Evolutionary conservation across 1,284 basidiomycete species (phyloP).

Genomic region (Volvariella surrecta): DNA sequence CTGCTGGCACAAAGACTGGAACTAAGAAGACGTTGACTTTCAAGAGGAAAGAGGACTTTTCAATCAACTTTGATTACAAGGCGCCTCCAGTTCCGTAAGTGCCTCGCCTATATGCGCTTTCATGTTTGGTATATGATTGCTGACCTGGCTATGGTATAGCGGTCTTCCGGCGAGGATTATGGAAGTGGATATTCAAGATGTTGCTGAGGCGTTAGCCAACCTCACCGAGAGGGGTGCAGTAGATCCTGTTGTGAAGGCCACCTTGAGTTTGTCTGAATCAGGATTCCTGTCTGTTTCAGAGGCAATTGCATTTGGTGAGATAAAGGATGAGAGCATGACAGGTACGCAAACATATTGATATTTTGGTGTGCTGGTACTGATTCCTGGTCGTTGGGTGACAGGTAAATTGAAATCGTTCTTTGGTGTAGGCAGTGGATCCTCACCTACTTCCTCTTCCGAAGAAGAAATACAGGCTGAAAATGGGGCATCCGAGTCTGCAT

Average conservation of each 20-base stretch:
- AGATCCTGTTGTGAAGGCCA: constrained; percentile 75
- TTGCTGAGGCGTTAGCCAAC: constrained; percentile 64
- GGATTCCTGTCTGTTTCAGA: constrained; percentile 77
- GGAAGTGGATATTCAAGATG: constrained; percentile 59
- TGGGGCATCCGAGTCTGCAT: constrained; percentile 30
- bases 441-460: constrained; percentile 10
- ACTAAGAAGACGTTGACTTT: constrained; percentile 81
- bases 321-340: constrained; percentile 70
- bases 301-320: constrained; percentile 65
- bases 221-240: constrained; percentile 64
- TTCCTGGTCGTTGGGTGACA: constrained; percentile 16
- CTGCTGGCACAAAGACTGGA: constrained; percentile 63
- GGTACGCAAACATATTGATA: constrained; percentile 31
- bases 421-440: constrained; percentile 44
- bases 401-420: constrained; percentile 85
- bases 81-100: constrained; percentile 47
- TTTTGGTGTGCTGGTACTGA: no score
- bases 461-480: constrained; percentile 26
- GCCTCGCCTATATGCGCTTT: not conserved
- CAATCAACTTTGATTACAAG: constrained; percentile 68
- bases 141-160: constrained; percentile 22
- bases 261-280: constrained; percentile 73
- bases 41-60: constrained; percentile 73
- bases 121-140: not conserved
- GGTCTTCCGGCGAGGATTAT: constrained; percentile 63